Conservation (phyloP, 2,329 filamentous ascomycete species). For the Alternaria infectoria region DNA sequence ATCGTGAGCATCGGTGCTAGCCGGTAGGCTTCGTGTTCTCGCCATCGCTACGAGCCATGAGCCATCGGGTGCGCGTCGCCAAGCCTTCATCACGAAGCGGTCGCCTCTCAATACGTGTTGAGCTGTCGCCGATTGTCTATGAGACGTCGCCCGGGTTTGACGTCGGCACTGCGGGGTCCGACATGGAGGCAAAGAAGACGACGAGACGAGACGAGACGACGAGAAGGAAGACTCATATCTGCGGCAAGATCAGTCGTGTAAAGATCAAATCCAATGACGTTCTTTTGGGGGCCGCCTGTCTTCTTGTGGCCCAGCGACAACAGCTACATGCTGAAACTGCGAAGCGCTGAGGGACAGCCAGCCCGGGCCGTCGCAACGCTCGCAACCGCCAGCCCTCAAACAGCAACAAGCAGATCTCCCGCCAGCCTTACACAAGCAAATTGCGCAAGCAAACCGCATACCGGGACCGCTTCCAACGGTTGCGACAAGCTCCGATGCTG, state of each 20-base stretch:
- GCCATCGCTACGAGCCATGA: background rate
- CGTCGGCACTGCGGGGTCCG: background rate
- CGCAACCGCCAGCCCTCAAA: conserved; percentile 20
- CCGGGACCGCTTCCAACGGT: conserved; percentile 15
- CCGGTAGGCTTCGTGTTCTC: background rate
- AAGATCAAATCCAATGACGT: background rate
- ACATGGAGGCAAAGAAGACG: background rate
- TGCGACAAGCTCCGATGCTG: conserved; percentile 15
- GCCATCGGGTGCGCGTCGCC: background rate
- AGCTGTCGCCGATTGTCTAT: background rate
- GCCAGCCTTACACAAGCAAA: conserved; percentile 12
- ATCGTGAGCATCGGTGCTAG: conserved; percentile 12
- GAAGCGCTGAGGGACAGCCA: conserved; percentile 23
- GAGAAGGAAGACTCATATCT: background rate
- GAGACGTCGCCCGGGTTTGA: background rate
- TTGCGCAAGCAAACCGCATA: conserved; percentile 23
- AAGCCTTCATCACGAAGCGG: background rate
- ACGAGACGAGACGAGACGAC: background rate
- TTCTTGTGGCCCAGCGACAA: conserved; percentile 6
- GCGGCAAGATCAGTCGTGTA: background rate
- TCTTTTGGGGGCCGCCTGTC: conserved; percentile 4
- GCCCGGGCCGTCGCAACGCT: conserved; percentile 8
- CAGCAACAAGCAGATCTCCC: conserved; percentile 7
- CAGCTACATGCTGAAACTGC: conserved; percentile 26
- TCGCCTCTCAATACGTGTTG: conserved; percentile 1